phyloP scores from a whole-genome alignment of 179 eudicot species.

The Beta corolliflora region DNA sequence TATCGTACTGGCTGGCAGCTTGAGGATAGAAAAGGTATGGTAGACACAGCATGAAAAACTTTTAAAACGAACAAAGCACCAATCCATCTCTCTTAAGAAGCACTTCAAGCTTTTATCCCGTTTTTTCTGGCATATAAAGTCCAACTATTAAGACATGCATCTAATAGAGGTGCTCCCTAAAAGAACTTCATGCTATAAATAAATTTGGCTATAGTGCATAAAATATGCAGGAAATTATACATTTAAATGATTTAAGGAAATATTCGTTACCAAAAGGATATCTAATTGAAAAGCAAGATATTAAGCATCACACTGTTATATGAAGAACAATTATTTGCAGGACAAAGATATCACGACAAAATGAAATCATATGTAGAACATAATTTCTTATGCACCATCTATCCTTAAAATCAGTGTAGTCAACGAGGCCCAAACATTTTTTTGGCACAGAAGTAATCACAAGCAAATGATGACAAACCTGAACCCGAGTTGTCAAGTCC shows the following conservation, averaged over 20 bases:
- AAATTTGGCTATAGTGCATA: no score
- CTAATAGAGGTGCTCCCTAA: neutral
- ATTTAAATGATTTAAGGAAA: neutral
- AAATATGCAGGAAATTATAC: neutral
- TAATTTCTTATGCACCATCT: neutral
- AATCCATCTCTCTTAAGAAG: neutral
- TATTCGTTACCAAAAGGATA: neutral
- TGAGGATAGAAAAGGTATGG: neutral
- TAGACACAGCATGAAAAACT: neutral
- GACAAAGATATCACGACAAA: neutral
- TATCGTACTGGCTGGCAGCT: neutral
- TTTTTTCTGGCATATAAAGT: neutral
- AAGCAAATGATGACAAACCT: constrained; percentile 46
- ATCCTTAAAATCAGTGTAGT: neutral
- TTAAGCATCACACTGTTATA: neutral
- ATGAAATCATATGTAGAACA: neutral
- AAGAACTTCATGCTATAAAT: neutral
- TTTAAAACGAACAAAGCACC: neutral
- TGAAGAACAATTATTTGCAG: neutral
- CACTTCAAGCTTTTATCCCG: neutral
- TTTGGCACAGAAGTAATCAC: neutral
- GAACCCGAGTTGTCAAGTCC: constrained; percentile 85
- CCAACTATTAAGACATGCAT: neutral
- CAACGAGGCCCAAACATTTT: neutral
- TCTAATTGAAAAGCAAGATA: neutral